A percentile compares a stretch with the other conserved stretches of the same genome.
Evolutionary conservation across 2,329 filamentous ascomycete species (phyloP).

Genomic region (Fusarium pseudonygamai): DNA sequence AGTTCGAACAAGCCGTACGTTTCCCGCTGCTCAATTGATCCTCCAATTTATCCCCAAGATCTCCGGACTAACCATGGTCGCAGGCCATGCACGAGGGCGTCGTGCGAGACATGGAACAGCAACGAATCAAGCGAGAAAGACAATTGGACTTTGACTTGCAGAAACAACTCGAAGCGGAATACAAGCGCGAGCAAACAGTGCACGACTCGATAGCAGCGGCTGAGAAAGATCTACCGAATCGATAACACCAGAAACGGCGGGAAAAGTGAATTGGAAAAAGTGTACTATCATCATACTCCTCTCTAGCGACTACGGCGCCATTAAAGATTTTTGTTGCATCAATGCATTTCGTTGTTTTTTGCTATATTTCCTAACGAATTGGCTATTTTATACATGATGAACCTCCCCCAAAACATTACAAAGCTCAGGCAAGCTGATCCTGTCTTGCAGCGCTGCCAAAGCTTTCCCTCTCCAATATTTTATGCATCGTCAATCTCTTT

Average conservation of each 20-base stretch:
- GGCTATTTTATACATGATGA: conserved; percentile 34
- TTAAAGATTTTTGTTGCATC: conserved; percentile 17
- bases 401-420: conserved; percentile 35
- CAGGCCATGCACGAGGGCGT: conserved; percentile 97
- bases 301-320: conserved; percentile 9
- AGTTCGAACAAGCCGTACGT: conserved; percentile 81
- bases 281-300: conserved; percentile 28
- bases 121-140: conserved; percentile 87
- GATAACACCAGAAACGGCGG: conserved; percentile 25
- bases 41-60: not conserved
- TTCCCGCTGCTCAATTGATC: not conserved
- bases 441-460: conserved; percentile 12
- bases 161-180: conserved; percentile 83
- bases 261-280: not conserved
- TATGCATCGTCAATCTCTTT: conserved; percentile 17
- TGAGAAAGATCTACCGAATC: conserved; percentile 37
- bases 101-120: conserved; percentile 92
- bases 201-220: conserved; percentile 50
- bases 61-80: conserved; percentile 9
- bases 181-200: conserved; percentile 87
- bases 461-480: conserved; percentile 14
- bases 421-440: conserved; percentile 25
- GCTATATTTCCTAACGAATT: conserved; percentile 30
- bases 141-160: conserved; percentile 97
- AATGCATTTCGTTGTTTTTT: conserved; percentile 39